A percentile compares a stretch with the other conserved stretches of the same genome.
These are phyloP conservation scores for Pilobolus umbonatus DNA, from an alignment of 192 early-diverging fungal species.

Conservation along the genomic window DNA sequence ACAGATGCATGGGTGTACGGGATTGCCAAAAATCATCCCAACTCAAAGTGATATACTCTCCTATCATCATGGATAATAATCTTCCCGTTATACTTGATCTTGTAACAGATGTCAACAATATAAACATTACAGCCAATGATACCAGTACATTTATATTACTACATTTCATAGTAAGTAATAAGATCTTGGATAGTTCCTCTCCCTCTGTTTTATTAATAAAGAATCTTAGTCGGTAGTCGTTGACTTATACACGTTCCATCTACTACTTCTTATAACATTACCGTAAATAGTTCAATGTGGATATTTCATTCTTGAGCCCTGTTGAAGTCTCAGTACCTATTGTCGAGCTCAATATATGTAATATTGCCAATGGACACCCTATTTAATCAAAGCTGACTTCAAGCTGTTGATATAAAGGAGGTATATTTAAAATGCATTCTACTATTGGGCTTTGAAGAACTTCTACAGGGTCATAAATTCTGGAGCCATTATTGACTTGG, in stretches of 20 bases:
- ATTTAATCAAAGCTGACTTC: constrained; percentile 17
- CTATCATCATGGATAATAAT: too few relatives aligned
- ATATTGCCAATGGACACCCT: constrained; percentile 20
- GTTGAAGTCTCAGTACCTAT: constrained; percentile 11
- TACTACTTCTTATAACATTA: too few relatives aligned
- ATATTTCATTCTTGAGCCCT: constrained; percentile 36
- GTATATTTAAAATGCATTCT: neutral
- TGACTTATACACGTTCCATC: too few relatives aligned
- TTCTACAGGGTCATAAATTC: constrained; percentile 28
- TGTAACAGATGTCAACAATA: too few relatives aligned
- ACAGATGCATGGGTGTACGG: constrained; percentile 35
- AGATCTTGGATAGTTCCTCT: too few relatives aligned
- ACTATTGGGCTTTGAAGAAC: constrained; percentile 13
- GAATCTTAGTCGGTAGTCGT: too few relatives aligned
- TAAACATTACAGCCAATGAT: too few relatives aligned
- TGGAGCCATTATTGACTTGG: constrained; percentile 37
- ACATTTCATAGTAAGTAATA: too few relatives aligned
- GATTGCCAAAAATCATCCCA: constrained; percentile 44
- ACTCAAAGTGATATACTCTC: too few relatives aligned
- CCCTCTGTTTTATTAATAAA: too few relatives aligned
- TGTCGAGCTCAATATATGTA: neutral
- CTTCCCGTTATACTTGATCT: too few relatives aligned
- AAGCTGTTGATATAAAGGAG: neutral
- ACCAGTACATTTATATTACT: too few relatives aligned
- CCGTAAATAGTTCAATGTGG: constrained; percentile 44